Conservation (phyloP, 441 rosid species). For the Gossypium schwendimanii region DNA sequence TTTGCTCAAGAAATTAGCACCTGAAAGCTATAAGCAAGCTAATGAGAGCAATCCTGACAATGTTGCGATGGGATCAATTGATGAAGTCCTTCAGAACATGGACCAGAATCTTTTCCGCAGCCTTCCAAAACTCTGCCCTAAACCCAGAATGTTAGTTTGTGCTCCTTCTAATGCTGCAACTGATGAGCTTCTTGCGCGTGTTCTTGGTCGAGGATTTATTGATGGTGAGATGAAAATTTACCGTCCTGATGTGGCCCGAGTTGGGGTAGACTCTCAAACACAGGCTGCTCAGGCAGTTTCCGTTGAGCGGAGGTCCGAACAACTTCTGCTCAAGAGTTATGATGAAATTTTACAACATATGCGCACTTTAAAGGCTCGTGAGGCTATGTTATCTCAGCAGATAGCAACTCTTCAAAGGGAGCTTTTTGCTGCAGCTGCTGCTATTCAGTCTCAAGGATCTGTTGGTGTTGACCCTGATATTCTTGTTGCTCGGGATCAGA, state of each 20-base stretch:
- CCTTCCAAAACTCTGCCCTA: slow-evolving; percentile 88
- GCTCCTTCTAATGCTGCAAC: slow-evolving; percentile 99
- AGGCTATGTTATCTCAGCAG: slow-evolving; percentile 68
- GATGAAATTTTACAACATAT: slow-evolving; percentile 85
- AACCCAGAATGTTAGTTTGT: slow-evolving; percentile 97
- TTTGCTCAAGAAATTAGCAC: slow-evolving; percentile 91
- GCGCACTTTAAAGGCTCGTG: slow-evolving; percentile 70
- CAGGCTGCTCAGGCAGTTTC: slow-evolving; percentile 98
- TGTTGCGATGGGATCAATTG: slow-evolving; percentile 76
- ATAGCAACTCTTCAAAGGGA: slow-evolving; percentile 71
- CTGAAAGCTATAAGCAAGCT: slow-evolving; percentile 85
- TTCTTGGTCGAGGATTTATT: slow-evolving; percentile 93
- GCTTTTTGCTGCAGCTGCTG: slow-evolving; percentile 68
- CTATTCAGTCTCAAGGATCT: slow-evolving; percentile 83
- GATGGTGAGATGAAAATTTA: slow-evolving; percentile 99
- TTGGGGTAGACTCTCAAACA: slow-evolving; percentile 96
- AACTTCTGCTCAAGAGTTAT: slow-evolving; percentile 63
- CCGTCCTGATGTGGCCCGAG: slow-evolving; percentile 96
- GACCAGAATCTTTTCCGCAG: slow-evolving; percentile 88
- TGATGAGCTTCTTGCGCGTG: slow-evolving; percentile 94
- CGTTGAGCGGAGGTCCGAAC: slow-evolving; percentile 96
- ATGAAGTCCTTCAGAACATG: slow-evolving; percentile 98
- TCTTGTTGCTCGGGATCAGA: slow-evolving; percentile 85
- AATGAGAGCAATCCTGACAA: slow-evolving; percentile 63
- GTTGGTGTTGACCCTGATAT: slow-evolving; percentile 96